These are phyloP conservation scores for Wallacemonas sp. DNA, from an alignment of 208 protist species.

Conservation along the genomic window DNA sequence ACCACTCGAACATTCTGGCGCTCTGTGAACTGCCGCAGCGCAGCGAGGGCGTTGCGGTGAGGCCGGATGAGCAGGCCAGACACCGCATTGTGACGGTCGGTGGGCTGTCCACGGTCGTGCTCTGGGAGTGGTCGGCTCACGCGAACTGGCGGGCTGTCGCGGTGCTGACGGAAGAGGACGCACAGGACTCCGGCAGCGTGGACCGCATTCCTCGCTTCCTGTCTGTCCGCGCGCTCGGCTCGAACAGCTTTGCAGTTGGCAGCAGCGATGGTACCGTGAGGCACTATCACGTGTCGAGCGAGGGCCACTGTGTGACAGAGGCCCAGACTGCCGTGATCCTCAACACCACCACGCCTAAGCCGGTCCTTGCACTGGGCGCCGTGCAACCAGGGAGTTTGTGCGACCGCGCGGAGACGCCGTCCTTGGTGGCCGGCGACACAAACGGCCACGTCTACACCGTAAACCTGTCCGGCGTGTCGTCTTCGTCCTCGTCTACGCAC, in stretches of 20 bases:
- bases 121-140: slow-evolving; percentile 43
- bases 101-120: slow-evolving; percentile 38
- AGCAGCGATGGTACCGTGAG: slow-evolving; percentile 66
- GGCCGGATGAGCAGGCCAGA: not conserved
- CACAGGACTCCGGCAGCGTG: not conserved
- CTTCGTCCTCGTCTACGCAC: too few relatives aligned
- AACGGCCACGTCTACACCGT: slow-evolving; percentile 49
- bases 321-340: not conserved
- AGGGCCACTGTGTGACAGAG: not conserved
- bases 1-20: slow-evolving; percentile 79
- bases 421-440: slow-evolving; percentile 63
- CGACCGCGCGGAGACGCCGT: not conserved
- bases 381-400: slow-evolving; percentile 10
- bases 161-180: slow-evolving; percentile 6
- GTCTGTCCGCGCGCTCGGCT: slow-evolving; percentile 33
- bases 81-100: slow-evolving; percentile 67
- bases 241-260: slow-evolving; percentile 43
- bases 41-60: not conserved
- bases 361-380: too few relatives aligned
- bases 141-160: slow-evolving; percentile 9
- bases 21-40: slow-evolving; percentile 41
- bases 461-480: too few relatives aligned
- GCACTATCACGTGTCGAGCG: not conserved
- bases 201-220: slow-evolving; percentile 63
- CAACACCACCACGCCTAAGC: slow-evolving; percentile 26